Percentiles rank a stretch among this genome's conserved stretches.
phyloP scores from a whole-genome alignment of 2,329 filamentous ascomycete species.

The Fusarium staphyleae region DNA sequence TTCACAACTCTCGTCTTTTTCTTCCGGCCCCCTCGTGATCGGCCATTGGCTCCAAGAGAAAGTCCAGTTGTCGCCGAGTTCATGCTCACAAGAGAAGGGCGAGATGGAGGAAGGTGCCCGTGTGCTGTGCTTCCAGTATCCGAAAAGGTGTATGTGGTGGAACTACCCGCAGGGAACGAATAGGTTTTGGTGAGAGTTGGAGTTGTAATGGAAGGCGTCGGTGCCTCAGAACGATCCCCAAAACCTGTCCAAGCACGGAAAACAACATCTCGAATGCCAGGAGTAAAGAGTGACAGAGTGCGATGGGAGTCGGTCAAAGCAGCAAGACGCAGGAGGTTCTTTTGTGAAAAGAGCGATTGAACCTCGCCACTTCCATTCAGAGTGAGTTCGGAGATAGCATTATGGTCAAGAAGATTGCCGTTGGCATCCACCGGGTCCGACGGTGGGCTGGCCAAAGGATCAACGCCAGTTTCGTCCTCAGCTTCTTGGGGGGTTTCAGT shows the following conservation, averaged over 20 bases:
- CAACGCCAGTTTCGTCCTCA: conserved; percentile 68
- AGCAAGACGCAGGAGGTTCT: conserved; percentile 85
- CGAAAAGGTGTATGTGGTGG: conserved; percentile 76
- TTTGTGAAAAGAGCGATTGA: conserved; percentile 92
- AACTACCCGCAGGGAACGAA: conserved; percentile 64
- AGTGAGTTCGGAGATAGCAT: conserved; percentile 77
- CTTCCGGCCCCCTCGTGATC: conserved; percentile 71
- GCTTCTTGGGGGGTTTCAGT: conserved; percentile 57
- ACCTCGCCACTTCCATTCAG: conserved; percentile 82
- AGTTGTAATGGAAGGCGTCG: conserved; percentile 56
- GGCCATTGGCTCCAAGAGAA: conserved; percentile 67
- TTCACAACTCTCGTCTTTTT: conserved; percentile 88
- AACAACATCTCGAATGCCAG: conserved; percentile 86
- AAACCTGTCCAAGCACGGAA: conserved; percentile 91
- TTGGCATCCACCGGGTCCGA: conserved; percentile 82
- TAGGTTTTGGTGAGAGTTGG: conserved; percentile 68
- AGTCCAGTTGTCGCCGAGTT: conserved; percentile 68
- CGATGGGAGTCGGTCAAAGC: conserved; percentile 87
- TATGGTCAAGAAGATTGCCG: conserved; percentile 77
- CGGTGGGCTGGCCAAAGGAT: conserved; percentile 83
- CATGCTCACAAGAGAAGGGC: conserved; percentile 70
- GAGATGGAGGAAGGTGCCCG: conserved; percentile 69
- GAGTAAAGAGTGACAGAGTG: conserved; percentile 90
- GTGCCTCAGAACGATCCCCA: conserved; percentile 70
- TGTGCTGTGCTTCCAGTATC: conserved; percentile 70